Evolutionary conservation across 1,284 basidiomycete species (phyloP).

Genomic region (Apiotrichum akiyoshidainum): DNA sequence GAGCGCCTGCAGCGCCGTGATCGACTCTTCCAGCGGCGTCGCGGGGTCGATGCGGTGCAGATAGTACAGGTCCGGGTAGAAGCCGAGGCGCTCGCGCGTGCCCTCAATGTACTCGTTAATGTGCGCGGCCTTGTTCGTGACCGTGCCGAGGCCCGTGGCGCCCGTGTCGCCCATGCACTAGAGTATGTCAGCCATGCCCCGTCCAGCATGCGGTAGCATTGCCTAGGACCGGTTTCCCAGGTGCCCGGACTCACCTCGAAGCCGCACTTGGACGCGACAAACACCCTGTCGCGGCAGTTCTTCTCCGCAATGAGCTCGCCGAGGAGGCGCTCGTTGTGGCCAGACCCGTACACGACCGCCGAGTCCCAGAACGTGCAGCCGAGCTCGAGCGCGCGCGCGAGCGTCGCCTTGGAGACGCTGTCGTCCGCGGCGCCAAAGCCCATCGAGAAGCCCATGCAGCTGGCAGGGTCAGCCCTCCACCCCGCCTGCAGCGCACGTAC

Average conservation of each 20-base stretch:
- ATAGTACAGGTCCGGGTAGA: slow-evolving; percentile 51
- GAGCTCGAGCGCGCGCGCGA: slow-evolving; percentile 35
- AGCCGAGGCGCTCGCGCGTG: slow-evolving; percentile 42
- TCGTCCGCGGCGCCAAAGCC: slow-evolving; percentile 28
- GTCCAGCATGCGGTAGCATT: too few relatives aligned
- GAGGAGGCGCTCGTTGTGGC: slow-evolving; percentile 49
- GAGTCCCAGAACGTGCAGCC: slow-evolving; percentile 47
- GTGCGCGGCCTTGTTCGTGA: slow-evolving; percentile 37
- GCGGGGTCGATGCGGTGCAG: slow-evolving; percentile 47
- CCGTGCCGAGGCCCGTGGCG: not conserved
- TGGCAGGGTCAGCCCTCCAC: too few relatives aligned
- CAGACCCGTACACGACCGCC: slow-evolving; percentile 36
- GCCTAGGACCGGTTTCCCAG: too few relatives aligned
- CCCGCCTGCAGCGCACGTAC: too few relatives aligned
- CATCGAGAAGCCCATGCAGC: slow-evolving; percentile 12
- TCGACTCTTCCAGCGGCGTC: slow-evolving; percentile 39
- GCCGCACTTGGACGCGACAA: slow-evolving; percentile 50
- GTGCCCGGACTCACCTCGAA: slow-evolving; percentile 30
- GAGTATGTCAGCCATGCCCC: not conserved
- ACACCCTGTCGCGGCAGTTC: slow-evolving; percentile 42
- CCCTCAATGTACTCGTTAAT: slow-evolving; percentile 42
- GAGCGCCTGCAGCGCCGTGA: slow-evolving; percentile 41
- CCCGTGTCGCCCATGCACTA: slow-evolving; percentile 7
- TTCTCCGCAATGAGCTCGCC: slow-evolving; percentile 44
- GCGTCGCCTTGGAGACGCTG: slow-evolving; percentile 21